Percentiles rank a stretch among this genome's conserved stretches.
phyloP scores from a whole-genome alignment of 129 eudicot species.

The Scalesia atractyloides region DNA sequence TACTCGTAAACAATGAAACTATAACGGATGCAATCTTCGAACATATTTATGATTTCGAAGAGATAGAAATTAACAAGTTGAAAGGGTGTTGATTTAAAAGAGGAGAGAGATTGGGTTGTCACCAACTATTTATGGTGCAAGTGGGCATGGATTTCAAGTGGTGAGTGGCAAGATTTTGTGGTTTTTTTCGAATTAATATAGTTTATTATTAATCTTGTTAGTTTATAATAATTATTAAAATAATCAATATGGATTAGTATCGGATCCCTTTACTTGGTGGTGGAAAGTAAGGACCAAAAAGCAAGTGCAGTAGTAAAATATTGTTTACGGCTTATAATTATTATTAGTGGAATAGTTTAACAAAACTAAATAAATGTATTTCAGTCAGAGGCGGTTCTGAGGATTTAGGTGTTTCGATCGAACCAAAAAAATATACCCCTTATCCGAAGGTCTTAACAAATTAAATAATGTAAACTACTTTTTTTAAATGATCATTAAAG shows the following conservation, averaged over 20 bases:
- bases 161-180: constrained; percentile 13
- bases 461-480: too few species aligned
- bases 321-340: constrained; percentile 3
- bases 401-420: too few species aligned
- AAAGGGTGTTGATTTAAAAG: background rate
- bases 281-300: constrained; percentile 24
- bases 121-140: background rate
- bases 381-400: background rate
- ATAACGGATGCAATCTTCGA: background rate
- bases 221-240: too few species aligned
- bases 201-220: background rate
- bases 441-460: too few species aligned
- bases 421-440: too few species aligned
- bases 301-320: constrained; percentile 17
- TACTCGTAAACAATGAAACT: too few species aligned
- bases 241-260: constrained; percentile 9
- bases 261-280: constrained; percentile 23
- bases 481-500: too few species aligned
- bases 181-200: constrained; percentile 9
- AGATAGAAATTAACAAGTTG: constrained; percentile 1
- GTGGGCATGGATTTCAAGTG: constrained; percentile 9
- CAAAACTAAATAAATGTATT: background rate
- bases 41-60: background rate
- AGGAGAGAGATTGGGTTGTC: background rate
- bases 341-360: constrained; percentile 11